Percentiles rank a stretch among this genome's conserved stretches.
phyloP scores from a whole-genome alignment of 306 rosid genomes.

The Cajanus cajan region DNA sequence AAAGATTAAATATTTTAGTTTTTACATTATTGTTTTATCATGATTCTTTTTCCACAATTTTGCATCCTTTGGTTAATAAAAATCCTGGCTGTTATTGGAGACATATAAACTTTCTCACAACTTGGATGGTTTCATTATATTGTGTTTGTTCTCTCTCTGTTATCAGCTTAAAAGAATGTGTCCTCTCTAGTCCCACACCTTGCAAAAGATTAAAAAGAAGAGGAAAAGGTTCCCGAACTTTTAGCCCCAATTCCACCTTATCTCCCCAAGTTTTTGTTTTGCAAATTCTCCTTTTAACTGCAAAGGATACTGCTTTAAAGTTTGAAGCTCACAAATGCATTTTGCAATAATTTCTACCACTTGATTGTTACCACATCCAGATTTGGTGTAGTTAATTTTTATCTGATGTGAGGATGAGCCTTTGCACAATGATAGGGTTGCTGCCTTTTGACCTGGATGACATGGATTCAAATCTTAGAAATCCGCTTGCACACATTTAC shows the following conservation, averaged over 20 bases:
- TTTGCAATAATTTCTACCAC: not conserved
- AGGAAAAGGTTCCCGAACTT: not conserved
- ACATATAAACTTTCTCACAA: not conserved
- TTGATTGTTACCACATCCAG: not conserved
- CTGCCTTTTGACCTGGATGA: not conserved
- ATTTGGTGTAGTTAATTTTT: constrained; percentile 5
- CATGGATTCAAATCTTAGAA: not conserved
- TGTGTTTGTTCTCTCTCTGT: not conserved
- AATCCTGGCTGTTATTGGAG: not conserved
- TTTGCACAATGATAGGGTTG: not conserved
- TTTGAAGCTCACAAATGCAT: not conserved
- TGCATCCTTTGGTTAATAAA: not conserved
- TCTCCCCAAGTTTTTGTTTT: not conserved
- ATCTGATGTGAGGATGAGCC: not conserved
- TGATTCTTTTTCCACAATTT: not conserved
- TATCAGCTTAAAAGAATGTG: not conserved
- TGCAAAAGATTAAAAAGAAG: not conserved
- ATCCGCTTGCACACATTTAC: not conserved
- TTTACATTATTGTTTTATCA: not conserved
- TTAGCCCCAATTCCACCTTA: not conserved
- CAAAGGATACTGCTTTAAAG: not conserved
- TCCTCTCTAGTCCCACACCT: not conserved
- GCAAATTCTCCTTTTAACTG: not conserved
- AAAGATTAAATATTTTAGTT: not conserved
- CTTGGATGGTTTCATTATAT: not conserved